Conservation (phyloP, 2,329 filamentous ascomycete genomes). For the Aspergillus sp. region DNA sequence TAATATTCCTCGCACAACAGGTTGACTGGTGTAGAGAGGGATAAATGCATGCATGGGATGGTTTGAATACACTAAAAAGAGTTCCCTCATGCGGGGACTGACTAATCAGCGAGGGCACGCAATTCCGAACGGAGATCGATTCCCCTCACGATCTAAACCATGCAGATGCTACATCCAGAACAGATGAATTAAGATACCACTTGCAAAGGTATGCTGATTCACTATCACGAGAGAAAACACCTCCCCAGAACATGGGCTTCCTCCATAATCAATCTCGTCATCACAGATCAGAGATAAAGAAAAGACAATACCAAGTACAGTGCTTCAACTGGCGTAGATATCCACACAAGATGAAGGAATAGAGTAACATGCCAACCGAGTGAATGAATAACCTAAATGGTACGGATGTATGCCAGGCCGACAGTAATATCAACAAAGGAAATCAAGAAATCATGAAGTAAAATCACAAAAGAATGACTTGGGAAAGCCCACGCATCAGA, state of each 20-base stretch:
- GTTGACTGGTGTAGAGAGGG: background rate
- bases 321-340: background rate
- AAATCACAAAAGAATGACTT: slow-evolving; percentile 15
- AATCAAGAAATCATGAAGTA: slow-evolving; percentile 17
- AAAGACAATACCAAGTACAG: slow-evolving; percentile 10
- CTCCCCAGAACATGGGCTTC: background rate
- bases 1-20: too few relatives aligned
- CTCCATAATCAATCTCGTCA: slow-evolving; percentile 12
- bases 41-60: background rate
- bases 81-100: background rate
- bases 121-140: too few relatives aligned
- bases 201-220: too few relatives aligned
- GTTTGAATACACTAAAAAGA: background rate
- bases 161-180: too few relatives aligned
- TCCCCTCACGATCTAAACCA: too few relatives aligned
- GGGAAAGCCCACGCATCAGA: slow-evolving; percentile 13
- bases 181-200: too few relatives aligned
- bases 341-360: slow-evolving; percentile 8
- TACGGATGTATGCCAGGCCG: slow-evolving; percentile 8
- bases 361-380: slow-evolving; percentile 9
- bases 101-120: background rate
- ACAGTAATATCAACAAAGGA: slow-evolving; percentile 21
- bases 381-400: slow-evolving; percentile 15
- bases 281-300: slow-evolving; percentile 15
- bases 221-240: too few relatives aligned